Evolutionary conservation across 345 rosid genomes (phyloP).

Genomic region (Euphorbia peplus): DNA sequence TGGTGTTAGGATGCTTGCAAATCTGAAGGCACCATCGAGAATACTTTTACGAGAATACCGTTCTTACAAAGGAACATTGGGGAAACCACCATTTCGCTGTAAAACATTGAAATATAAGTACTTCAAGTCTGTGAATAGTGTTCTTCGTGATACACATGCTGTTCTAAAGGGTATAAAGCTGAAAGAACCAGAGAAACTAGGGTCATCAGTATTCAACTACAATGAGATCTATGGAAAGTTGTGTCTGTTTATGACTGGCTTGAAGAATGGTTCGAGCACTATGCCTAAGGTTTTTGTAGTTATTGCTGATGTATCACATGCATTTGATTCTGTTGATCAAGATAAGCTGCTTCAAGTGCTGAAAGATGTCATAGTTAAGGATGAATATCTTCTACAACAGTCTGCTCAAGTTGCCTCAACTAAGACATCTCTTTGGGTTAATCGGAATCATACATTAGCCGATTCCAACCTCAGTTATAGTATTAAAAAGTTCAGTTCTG

Average conservation of each 20-base stretch:
- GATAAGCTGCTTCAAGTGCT: slow-evolving; percentile 54
- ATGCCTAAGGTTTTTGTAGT: slow-evolving; percentile 55
- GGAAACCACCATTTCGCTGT: slow-evolving; percentile 1
- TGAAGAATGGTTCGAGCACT: slow-evolving; percentile 44
- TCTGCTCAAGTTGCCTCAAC: slow-evolving; percentile 40
- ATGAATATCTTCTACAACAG: too few relatives aligned
- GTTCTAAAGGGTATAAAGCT: slow-evolving; percentile 64
- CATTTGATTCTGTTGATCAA: slow-evolving; percentile 79
- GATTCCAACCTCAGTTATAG: slow-evolving; percentile 22
- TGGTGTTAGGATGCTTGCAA: slow-evolving; percentile 61
- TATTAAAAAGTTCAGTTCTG: slow-evolving; percentile 34
- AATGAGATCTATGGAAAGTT: slow-evolving; percentile 71
- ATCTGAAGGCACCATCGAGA: slow-evolving; percentile 60
- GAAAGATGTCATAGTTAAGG: slow-evolving; percentile 43
- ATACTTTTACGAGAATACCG: slow-evolving; percentile 14
- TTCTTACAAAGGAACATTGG: slow-evolving; percentile 14
- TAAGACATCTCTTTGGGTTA: slow-evolving; percentile 46
- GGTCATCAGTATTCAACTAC: slow-evolving; percentile 60
- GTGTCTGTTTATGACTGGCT: slow-evolving; percentile 46
- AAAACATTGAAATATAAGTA: slow-evolving; percentile 9
- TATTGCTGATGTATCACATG: slow-evolving; percentile 77
- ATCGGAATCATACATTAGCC: slow-evolving; percentile 29
- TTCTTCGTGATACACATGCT: slow-evolving; percentile 63
- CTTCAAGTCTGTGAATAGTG: slow-evolving; percentile 44
- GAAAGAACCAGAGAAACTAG: slow-evolving; percentile 62